Evolutionary conservation across 495 filamentous ascomycete genomes (phyloP).

Genomic region (Hyaloscypha bicolor): DNA sequence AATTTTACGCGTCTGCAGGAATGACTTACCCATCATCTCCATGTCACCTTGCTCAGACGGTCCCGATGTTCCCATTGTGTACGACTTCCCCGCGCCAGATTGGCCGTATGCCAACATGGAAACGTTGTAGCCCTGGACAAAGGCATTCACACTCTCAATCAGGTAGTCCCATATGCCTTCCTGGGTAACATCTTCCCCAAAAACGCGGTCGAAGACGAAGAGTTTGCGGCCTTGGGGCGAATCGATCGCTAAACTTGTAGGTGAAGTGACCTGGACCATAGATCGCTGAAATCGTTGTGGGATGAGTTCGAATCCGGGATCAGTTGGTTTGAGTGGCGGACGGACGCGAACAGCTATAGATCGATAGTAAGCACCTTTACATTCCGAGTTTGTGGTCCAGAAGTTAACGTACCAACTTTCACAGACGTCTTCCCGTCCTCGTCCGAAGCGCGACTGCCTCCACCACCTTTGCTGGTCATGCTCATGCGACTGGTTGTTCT

Average conservation of each 20-base stretch:
- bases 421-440: conserved; percentile 96
- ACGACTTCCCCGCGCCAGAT: conserved; percentile 99
- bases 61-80: conserved; percentile 97
- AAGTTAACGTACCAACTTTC: conserved; percentile 86
- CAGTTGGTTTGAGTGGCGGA: conserved; percentile 78
- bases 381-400: not conserved
- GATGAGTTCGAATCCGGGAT: conserved; percentile 93
- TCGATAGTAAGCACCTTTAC: not conserved
- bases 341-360: conserved; percentile 78
- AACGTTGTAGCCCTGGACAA: conserved; percentile 97
- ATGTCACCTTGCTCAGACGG: conserved; percentile 77
- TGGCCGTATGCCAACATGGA: conserved; percentile 97
- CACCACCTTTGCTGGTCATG: conserved; percentile 76
- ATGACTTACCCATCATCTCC: conserved; percentile 74
- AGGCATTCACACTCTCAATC: conserved; percentile 85
- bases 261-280: conserved; percentile 85
- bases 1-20: not conserved
- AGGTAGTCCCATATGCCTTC: conserved; percentile 96
- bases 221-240: conserved; percentile 89
- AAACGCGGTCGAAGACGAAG: conserved; percentile 95
- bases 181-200: conserved; percentile 80
- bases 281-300: conserved; percentile 93
- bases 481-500: conserved; percentile 91
- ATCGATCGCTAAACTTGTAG: conserved; percentile 85
- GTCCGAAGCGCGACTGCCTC: conserved; percentile 85